Conservation (phyloP, 2,329 filamentous ascomycete genomes). For the Monilinia polystroma region DNA sequence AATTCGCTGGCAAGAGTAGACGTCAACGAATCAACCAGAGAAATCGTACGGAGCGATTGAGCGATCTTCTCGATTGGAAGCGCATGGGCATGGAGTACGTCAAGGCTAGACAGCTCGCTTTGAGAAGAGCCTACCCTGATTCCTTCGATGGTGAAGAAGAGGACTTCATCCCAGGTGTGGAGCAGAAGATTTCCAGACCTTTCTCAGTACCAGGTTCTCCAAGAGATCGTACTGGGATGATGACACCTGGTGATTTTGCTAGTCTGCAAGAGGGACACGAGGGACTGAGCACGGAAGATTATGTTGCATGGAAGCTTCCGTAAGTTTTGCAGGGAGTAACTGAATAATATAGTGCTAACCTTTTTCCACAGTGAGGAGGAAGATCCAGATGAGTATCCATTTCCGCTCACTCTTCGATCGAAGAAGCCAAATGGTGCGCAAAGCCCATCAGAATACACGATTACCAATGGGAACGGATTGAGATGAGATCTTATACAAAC, state of each 20-base stretch:
- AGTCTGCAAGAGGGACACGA: constrained; percentile 93
- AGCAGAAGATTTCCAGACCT: constrained; percentile 92
- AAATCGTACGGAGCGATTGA: constrained; percentile 91
- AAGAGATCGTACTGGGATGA: constrained; percentile 88
- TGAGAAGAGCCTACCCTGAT: constrained; percentile 85
- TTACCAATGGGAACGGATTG: constrained; percentile 36
- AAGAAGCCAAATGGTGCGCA: constrained; percentile 41
- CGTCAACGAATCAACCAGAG: constrained; percentile 98
- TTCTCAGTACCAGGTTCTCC: constrained; percentile 94
- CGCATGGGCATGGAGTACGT: constrained; percentile 99
- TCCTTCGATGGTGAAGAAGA: constrained; percentile 80
- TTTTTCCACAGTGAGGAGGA: constrained; percentile 72
- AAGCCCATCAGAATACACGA: constrained; percentile 35
- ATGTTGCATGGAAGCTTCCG: constrained; percentile 97
- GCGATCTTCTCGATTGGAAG: constrained; percentile 97
- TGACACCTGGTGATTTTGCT: constrained; percentile 98
- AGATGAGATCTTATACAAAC: constrained; percentile 11
- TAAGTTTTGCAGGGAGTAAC: constrained; percentile 56
- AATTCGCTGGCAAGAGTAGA: constrained; percentile 89
- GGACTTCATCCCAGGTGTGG: constrained; percentile 87
- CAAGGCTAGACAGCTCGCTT: constrained; percentile 89
- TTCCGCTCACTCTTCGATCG: constrained; percentile 63
- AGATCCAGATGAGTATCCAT: constrained; percentile 76
- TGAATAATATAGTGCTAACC: constrained; percentile 25
- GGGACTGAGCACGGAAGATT: constrained; percentile 92